Percentiles rank a stretch among this genome's conserved stretches.
Conservation (phyloP, 2,329 filamentous ascomycete genomes). For the Aspergillus sp. region DNA sequence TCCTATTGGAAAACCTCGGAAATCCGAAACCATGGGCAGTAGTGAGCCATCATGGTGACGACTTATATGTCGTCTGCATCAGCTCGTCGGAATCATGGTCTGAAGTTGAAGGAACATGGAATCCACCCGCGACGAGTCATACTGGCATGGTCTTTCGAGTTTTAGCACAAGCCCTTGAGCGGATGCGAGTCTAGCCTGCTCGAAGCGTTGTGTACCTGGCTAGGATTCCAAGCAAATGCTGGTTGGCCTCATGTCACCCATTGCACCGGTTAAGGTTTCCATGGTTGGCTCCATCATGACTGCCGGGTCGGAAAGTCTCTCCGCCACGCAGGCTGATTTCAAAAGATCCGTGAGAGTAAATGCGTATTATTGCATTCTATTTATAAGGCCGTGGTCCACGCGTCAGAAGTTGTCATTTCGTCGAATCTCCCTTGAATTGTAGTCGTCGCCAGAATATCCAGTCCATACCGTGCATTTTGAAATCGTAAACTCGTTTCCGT, state of each 20-base stretch:
- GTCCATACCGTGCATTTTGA: neutral
- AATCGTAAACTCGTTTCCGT: neutral
- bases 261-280: neutral
- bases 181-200: too few species aligned
- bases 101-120: neutral
- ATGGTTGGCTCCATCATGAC: neutral
- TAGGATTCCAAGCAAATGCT: too few species aligned
- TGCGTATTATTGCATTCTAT: neutral
- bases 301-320: neutral
- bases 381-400: too few species aligned
- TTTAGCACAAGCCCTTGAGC: neutral
- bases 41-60: slow-evolving; percentile 1
- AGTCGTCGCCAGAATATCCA: neutral
- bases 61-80: neutral
- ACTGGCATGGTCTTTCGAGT: neutral
- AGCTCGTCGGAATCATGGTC: neutral
- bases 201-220: too few species aligned
- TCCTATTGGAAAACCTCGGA: slow-evolving; percentile 1
- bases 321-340: too few species aligned
- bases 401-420: neutral
- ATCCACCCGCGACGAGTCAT: neutral
- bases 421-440: neutral
- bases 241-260: neutral
- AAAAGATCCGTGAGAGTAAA: neutral
- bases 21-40: neutral